A percentile compares a stretch with the other conserved stretches of the same genome.
Evolutionary conservation across 1,139 yeast genomes (phyloP).

Genomic region (Diutina mesorugosa): DNA sequence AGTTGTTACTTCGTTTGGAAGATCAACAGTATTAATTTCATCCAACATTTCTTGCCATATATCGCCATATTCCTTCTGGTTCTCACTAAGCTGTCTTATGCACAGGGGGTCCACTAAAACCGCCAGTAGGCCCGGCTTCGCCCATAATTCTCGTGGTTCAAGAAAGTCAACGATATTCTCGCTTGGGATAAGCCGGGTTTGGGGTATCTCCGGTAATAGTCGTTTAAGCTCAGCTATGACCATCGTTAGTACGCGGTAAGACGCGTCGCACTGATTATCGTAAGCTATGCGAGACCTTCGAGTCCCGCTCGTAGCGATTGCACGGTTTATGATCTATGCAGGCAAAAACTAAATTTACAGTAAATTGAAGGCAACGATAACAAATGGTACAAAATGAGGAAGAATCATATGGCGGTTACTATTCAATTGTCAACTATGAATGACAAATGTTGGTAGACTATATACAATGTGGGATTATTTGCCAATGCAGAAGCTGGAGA

Average conservation of each 20-base stretch:
- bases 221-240: background rate
- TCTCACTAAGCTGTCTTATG: background rate
- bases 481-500: slow-evolving; percentile 88
- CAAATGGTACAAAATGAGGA: too few species aligned
- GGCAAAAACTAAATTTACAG: too few species aligned
- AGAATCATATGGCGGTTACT: too few species aligned
- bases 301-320: too few species aligned
- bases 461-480: slow-evolving; percentile 29
- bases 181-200: background rate
- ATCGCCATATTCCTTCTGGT: background rate
- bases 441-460: background rate
- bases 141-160: background rate
- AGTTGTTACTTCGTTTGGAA: background rate
- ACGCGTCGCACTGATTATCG: background rate
- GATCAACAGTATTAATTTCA: background rate
- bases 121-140: background rate
- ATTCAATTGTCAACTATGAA: too few species aligned
- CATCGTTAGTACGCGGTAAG: background rate
- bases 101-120: background rate
- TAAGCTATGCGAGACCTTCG: too few species aligned
- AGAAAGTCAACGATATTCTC: background rate
- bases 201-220: background rate
- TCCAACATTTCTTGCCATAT: background rate
- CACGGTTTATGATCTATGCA: too few species aligned
- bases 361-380: too few species aligned